Percentiles rank a stretch among this genome's conserved stretches.
Conservation (phyloP, 352 stramenopile species). For the Phytophthora nicotianae region DNA sequence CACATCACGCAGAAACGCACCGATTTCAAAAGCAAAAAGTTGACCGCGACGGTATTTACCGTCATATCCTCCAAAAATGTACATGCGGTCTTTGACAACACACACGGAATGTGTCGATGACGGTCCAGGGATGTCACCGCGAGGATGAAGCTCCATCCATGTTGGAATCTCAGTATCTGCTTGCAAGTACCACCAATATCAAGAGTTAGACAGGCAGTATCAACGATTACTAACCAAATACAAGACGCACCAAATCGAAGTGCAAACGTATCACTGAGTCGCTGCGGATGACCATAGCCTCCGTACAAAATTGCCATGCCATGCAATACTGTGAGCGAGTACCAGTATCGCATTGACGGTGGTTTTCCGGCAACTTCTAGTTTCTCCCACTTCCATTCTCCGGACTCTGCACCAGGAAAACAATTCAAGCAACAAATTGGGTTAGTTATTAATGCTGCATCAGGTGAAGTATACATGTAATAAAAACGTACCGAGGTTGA, state of each 20-base stretch:
- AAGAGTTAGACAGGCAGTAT: conserved; percentile 2
- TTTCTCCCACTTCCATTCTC: conserved; percentile 61
- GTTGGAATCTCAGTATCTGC: conserved; percentile 46
- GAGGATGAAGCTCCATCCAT: conserved; percentile 52
- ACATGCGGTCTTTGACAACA: conserved; percentile 54
- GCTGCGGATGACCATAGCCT: conserved; percentile 56
- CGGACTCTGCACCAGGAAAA: conserved; percentile 27
- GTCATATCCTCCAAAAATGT: conserved; percentile 69
- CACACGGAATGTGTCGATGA: conserved; percentile 63
- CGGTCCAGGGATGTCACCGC: conserved; percentile 48
- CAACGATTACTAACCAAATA: not conserved
- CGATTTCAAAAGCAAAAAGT: conserved; percentile 52
- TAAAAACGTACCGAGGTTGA: conserved; percentile 53
- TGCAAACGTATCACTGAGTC: conserved; percentile 59
- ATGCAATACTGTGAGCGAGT: conserved; percentile 51
- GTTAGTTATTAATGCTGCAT: not conserved
- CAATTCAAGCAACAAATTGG: conserved; percentile 1
- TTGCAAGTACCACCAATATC: not conserved
- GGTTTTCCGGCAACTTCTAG: conserved; percentile 43
- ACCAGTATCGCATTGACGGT: conserved; percentile 70
- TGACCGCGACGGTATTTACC: conserved; percentile 58
- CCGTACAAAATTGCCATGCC: conserved; percentile 57
- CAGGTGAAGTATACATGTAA: not conserved
- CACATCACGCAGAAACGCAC: conserved; percentile 17
- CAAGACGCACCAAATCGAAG: conserved; percentile 52